phyloP scores from a whole-genome alignment of 2,329 filamentous ascomycete genomes.

The Colletotrichum tamarilloi region DNA sequence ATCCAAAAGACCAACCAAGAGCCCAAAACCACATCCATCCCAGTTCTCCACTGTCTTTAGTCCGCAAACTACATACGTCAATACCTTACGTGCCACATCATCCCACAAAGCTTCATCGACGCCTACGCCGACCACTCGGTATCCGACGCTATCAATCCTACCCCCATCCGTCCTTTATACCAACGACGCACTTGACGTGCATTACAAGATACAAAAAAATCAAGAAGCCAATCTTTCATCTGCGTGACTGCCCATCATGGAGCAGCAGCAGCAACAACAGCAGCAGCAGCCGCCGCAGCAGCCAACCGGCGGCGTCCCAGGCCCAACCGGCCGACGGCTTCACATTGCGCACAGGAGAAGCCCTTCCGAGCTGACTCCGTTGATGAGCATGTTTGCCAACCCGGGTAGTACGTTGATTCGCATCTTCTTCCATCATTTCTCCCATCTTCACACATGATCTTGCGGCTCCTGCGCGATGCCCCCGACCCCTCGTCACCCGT shows the following conservation, averaged over 20 bases:
- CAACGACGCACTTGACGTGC: constrained; percentile 55
- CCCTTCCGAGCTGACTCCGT: constrained; percentile 94
- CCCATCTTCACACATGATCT: constrained; percentile 12
- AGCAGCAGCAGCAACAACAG: constrained; percentile 51
- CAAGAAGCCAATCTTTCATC: constrained; percentile 30
- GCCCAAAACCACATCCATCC: constrained; percentile 34
- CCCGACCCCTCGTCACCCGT: background rate
- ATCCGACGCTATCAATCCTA: constrained; percentile 24
- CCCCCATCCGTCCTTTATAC: constrained; percentile 6
- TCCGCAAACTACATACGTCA: constrained; percentile 34
- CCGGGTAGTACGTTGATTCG: constrained; percentile 68
- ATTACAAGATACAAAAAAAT: constrained; percentile 42
- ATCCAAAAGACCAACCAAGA: constrained; percentile 26
- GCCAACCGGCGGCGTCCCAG: constrained; percentile 69
- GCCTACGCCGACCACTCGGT: constrained; percentile 30
- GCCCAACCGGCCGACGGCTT: constrained; percentile 87
- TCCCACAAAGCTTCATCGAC: constrained; percentile 31
- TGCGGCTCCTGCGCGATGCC: constrained; percentile 1
- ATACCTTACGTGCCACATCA: constrained; percentile 36
- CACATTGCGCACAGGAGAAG: constrained; percentile 98
- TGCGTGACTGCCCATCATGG: constrained; percentile 66
- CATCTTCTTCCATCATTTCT: constrained; percentile 15
- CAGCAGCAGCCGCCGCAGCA: constrained; percentile 57
- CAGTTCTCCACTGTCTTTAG: constrained; percentile 38
- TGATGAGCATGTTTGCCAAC: constrained; percentile 90